These are phyloP conservation scores for Henningerozyma blattae DNA, from an alignment of 805 yeast genomes.

Conservation along the genomic window DNA sequence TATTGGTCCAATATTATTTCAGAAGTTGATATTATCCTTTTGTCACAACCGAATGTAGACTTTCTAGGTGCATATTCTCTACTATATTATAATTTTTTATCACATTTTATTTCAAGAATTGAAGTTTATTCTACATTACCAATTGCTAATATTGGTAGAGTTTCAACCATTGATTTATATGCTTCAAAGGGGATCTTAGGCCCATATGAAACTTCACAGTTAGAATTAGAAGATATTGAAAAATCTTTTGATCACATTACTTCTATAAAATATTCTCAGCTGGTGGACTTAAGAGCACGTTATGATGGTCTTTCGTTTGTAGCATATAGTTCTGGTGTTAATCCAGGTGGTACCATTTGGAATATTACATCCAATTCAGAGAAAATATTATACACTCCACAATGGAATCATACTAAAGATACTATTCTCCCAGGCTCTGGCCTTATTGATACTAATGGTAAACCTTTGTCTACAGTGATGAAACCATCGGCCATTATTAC, in stretches of 20 bases:
- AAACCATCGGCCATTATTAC: conserved; percentile 81
- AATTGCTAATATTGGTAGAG: conserved; percentile 72
- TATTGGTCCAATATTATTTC: conserved; percentile 33
- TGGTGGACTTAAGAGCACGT: conserved; percentile 47
- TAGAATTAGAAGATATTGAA: conserved; percentile 68
- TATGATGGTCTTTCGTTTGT: conserved; percentile 53
- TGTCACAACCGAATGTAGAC: conserved; percentile 80
- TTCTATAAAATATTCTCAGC: conserved; percentile 70
- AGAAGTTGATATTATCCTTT: conserved; percentile 51
- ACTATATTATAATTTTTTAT: conserved; percentile 45
- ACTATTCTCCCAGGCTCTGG: conserved; percentile 67
- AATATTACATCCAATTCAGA: conserved; percentile 60
- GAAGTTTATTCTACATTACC: conserved; percentile 89
- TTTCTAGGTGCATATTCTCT: conserved; percentile 72
- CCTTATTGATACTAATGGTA: conserved; percentile 43
- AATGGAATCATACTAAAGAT: conserved; percentile 92
- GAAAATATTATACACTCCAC: conserved; percentile 74
- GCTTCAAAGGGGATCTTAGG: conserved; percentile 65
- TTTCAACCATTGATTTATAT: conserved; percentile 75
- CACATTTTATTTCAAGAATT: conserved; percentile 42
- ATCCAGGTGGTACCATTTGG: conserved; percentile 93
- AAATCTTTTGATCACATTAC: conserved; percentile 61
- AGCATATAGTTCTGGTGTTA: conserved; percentile 84
- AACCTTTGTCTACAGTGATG: conserved; percentile 47
- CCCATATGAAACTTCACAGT: conserved; percentile 42